Evolutionary conservation across 2,329 filamentous ascomycete species (phyloP).

Genomic region (Aspergillus ibericus): DNA sequence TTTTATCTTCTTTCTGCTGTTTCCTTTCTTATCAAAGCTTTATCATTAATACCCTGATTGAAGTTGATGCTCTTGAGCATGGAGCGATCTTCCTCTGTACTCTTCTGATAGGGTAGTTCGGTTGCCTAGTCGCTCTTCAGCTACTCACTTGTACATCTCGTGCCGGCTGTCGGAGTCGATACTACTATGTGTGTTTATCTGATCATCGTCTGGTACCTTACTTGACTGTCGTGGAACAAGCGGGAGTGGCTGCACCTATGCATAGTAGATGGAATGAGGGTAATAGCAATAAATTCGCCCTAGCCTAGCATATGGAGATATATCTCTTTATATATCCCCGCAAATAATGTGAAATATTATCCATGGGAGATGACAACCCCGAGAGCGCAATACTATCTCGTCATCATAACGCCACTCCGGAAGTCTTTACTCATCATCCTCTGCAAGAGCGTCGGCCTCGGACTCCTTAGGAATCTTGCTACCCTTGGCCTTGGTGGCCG

Average conservation of each 20-base stretch:
- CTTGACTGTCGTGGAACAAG: background rate
- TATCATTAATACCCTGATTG: background rate
- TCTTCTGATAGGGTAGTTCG: background rate
- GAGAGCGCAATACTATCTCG: background rate
- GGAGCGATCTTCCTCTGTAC: background rate
- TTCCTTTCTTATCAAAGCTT: background rate
- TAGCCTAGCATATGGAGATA: background rate
- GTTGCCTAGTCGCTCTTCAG: background rate
- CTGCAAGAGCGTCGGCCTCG: constrained; percentile 34
- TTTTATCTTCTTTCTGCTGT: constrained; percentile 14
- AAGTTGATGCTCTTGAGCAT: background rate
- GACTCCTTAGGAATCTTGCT: constrained; percentile 30
- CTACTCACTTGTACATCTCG: too few relatives aligned
- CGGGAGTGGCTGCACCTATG: background rate
- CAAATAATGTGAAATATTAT: background rate
- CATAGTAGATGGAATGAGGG: background rate
- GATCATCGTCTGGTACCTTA: background rate
- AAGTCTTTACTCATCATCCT: constrained; percentile 24
- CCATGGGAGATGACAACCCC: background rate
- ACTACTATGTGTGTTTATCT: too few relatives aligned
- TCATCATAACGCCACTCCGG: background rate
- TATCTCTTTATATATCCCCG: background rate
- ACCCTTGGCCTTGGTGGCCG: constrained; percentile 37
- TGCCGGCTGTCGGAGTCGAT: too few relatives aligned
- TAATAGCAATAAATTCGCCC: background rate